A percentile compares a stretch with the other conserved stretches of the same genome.
Conservation (phyloP, 1,284 basidiomycete genomes). For the Marasmius oreades region DNA sequence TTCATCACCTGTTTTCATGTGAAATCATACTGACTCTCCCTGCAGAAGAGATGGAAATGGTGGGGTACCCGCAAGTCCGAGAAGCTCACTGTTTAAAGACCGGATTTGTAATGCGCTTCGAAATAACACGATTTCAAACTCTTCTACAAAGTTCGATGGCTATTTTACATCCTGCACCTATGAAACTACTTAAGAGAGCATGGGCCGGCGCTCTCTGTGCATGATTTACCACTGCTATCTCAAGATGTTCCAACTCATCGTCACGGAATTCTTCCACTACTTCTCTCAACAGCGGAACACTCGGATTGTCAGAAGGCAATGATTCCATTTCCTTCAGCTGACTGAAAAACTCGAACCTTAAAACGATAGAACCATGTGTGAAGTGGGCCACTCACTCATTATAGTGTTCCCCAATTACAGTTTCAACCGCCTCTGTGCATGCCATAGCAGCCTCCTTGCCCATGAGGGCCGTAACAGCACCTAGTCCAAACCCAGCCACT, state of each 20-base stretch:
- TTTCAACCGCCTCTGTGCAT: slow-evolving; percentile 97
- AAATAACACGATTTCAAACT: slow-evolving; percentile 40
- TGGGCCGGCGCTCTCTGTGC: slow-evolving; percentile 92
- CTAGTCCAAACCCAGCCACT: slow-evolving; percentile 81
- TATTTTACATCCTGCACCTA: slow-evolving; percentile 84
- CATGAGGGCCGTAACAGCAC: slow-evolving; percentile 83
- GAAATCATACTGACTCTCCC: not conserved
- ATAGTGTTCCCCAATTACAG: slow-evolving; percentile 97
- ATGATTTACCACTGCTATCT: slow-evolving; percentile 88
- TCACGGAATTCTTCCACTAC: slow-evolving; percentile 88
- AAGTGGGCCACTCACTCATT: slow-evolving; percentile 72
- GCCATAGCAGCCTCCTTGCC: slow-evolving; percentile 96
- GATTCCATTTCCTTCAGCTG: slow-evolving; percentile 71
- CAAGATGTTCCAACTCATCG: slow-evolving; percentile 92
- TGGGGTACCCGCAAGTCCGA: slow-evolving; percentile 43
- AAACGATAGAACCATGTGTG: not conserved
- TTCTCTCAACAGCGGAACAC: slow-evolving; percentile 71
- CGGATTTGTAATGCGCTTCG: slow-evolving; percentile 5
- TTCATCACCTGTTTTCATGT: slow-evolving; percentile 1
- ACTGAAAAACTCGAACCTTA: slow-evolving; percentile 34
- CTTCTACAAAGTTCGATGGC: slow-evolving; percentile 89
- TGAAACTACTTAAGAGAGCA: slow-evolving; percentile 80
- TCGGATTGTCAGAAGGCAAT: slow-evolving; percentile 68
- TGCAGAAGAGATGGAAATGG: slow-evolving; percentile 47
- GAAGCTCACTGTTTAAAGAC: slow-evolving; percentile 25